Evolutionary conservation across 2,329 filamentous ascomycete genomes (phyloP).

Genomic region (Madurella fahalii): DNA sequence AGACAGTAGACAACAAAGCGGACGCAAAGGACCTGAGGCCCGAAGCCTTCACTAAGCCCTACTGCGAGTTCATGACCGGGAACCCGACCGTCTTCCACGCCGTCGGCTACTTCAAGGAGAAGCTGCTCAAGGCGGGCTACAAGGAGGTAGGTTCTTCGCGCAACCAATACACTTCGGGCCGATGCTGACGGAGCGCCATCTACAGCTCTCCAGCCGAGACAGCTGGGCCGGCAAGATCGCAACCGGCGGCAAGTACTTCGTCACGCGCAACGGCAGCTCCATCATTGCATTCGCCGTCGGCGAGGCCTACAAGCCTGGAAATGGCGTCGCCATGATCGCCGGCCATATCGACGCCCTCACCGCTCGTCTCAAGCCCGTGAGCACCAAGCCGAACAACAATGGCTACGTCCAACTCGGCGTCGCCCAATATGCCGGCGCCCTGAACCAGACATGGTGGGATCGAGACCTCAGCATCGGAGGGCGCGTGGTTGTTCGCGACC

Average conservation of each 20-base stretch:
- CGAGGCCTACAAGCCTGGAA: constrained; percentile 73
- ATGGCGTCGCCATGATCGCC: constrained; percentile 82
- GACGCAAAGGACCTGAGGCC: constrained; percentile 40
- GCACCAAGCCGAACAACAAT: constrained; percentile 75
- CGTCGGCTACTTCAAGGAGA: constrained; percentile 71
- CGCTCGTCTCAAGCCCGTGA: constrained; percentile 85
- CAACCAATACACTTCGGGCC: neutral
- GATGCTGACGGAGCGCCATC: neutral
- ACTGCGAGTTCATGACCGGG: constrained; percentile 78
- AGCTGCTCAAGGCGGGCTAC: constrained; percentile 70
- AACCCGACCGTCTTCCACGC: constrained; percentile 95
- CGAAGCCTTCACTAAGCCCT: constrained; percentile 74
- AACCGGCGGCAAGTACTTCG: constrained; percentile 83
- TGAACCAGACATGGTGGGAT: constrained; percentile 96
- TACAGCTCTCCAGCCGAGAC: constrained; percentile 70
- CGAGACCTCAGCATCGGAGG: constrained; percentile 89
- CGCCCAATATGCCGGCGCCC: constrained; percentile 82
- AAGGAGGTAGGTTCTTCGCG: constrained; percentile 49
- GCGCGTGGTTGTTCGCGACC: constrained; percentile 76
- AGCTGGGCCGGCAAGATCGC: constrained; percentile 70
- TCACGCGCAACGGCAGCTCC: constrained; percentile 78
- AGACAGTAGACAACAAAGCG: constrained; percentile 9
- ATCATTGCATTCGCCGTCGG: constrained; percentile 84
- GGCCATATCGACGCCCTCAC: constrained; percentile 93
- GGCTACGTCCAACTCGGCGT: constrained; percentile 88